Conservation (phyloP, 2,329 filamentous ascomycete species). For the Cladophialophora immunda region DNA sequence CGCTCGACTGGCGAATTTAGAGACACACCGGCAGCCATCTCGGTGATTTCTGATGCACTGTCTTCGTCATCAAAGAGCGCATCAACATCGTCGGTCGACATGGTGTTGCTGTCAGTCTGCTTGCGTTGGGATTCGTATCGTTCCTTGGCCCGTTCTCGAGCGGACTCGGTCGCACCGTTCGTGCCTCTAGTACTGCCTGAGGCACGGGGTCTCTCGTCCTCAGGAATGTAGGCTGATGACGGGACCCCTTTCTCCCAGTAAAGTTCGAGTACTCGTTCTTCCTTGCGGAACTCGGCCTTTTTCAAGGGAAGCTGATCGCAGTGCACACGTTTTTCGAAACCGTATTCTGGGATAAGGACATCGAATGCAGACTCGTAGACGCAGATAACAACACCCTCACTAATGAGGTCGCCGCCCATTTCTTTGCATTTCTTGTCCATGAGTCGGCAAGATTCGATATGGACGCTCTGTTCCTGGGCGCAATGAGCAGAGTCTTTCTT, state of each 20-base stretch:
- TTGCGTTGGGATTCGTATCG: constrained; percentile 90
- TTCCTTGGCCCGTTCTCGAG: constrained; percentile 82
- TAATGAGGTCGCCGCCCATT: constrained; percentile 88
- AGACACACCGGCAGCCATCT: constrained; percentile 89
- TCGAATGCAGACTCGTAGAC: constrained; percentile 99
- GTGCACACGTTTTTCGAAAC: constrained; percentile 98
- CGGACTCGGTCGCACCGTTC: constrained; percentile 81
- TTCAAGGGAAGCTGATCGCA: constrained; percentile 96
- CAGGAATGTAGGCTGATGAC: constrained; percentile 93
- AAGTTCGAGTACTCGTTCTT: constrained; percentile 89
- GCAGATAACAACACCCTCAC: constrained; percentile 93
- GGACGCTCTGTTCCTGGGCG: constrained; percentile 97
- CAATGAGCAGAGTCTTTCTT: constrained; percentile 99
- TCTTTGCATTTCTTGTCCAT: constrained; percentile 94
- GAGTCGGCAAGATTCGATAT: constrained; percentile 94
- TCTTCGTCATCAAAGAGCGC: constrained; percentile 96
- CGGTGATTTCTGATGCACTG: constrained; percentile 85
- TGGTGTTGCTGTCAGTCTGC: constrained; percentile 93
- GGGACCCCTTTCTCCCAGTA: constrained; percentile 99
- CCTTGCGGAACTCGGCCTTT: constrained; percentile 99
- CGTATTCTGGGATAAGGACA: constrained; percentile 96
- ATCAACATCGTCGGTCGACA: constrained; percentile 90
- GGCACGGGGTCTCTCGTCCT: constrained; percentile 93
- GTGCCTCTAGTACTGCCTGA: constrained; percentile 75
- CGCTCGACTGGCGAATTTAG: constrained; percentile 76